Base-by-base conservation (phyloP, 805 yeast genomes). In the Yarrowia hollandica region DNA sequence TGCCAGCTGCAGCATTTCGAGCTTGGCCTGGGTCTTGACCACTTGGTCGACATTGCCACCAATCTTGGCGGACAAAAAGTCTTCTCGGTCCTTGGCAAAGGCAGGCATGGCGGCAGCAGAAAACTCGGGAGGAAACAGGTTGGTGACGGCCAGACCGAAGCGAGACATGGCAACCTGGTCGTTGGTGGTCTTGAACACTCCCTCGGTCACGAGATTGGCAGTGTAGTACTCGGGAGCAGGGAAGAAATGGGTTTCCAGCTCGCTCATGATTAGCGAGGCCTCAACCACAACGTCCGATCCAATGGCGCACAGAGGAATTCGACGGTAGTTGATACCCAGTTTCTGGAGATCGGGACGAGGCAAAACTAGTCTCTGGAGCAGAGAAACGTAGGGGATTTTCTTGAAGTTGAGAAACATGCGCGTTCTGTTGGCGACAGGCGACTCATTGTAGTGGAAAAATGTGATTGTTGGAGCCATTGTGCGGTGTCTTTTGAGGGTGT, bases 281-380 rank as follows among this genome's bases (percentile, higher is more conserved):
- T 52, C 58, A 11, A 52, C 58, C 2, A 52, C 33, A 14, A 52
- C 28, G 14, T 52, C 58, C 15, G 44, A 35, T 8, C 58, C 58
- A 25, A 52, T 37, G 19, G 58, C 58, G n/a, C 42, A 35, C 26
- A 52, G 58, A 35, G 58, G 58, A n/a, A 52, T 37, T 35, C 58
- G 58, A 15, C 58, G 22, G 44, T 52, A 52, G 42, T 37, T 35
- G 42, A 52, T 35, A 11, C 58, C 58, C 35, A 52, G 44, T 26
- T 52, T 52, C 12, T 19, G 42, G 14, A 52, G 44, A 10, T 52
- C 58, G 3, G 58, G 58, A 35, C 58, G 58, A 23, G 58, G 58
- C 34, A 52, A 14, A 14, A 52, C 44, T 3, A 35, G 10, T n/a
- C 34, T 31, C 23, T 35, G 44, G 5, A 26, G 28, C 2, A 35